Percentiles rank a stretch among this genome's conserved stretches.
Evolutionary conservation across 2,329 filamentous ascomycete species (phyloP).

Genomic region (Rhexocercosporidium sp.): DNA sequence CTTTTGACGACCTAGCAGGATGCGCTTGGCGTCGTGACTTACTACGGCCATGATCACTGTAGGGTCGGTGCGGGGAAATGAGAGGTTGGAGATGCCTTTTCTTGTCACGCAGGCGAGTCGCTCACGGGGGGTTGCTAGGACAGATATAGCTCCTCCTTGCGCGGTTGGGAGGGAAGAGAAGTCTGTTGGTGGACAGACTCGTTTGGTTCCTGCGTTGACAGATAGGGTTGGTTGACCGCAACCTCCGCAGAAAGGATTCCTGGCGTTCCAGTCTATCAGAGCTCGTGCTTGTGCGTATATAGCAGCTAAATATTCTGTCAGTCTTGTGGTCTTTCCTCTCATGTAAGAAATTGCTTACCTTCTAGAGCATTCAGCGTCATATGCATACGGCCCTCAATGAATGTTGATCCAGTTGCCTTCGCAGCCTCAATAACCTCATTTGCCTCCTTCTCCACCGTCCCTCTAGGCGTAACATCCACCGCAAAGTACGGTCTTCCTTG

Average conservation of each 20-base stretch:
- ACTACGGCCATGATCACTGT: constrained; percentile 94
- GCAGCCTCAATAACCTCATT: constrained; percentile 63
- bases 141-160: constrained; percentile 48
- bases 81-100: constrained; percentile 85
- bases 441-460: constrained; percentile 64
- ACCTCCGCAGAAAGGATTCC: constrained; percentile 89
- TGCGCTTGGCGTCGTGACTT: constrained; percentile 71
- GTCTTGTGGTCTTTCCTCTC: constrained; percentile 53
- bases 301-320: constrained; percentile 63
- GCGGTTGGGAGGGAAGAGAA: constrained; percentile 45
- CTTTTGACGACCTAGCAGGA: constrained; percentile 81
- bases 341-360: constrained; percentile 43
- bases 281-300: constrained; percentile 90
- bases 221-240: constrained; percentile 85
- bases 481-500: constrained; percentile 86
- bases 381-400: constrained; percentile 68
- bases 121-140: constrained; percentile 49
- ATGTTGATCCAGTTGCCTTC: constrained; percentile 65
- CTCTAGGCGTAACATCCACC: constrained; percentile 81
- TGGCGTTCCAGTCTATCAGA: constrained; percentile 90
- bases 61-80: constrained; percentile 85
- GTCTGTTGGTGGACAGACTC: constrained; percentile 77
- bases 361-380: constrained; percentile 53
- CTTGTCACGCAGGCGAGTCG: constrained; percentile 80
- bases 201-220: constrained; percentile 80